Evolutionary conservation across 2,329 filamentous ascomycete species (phyloP).

Genomic region (Coniochaeta prunicola): DNA sequence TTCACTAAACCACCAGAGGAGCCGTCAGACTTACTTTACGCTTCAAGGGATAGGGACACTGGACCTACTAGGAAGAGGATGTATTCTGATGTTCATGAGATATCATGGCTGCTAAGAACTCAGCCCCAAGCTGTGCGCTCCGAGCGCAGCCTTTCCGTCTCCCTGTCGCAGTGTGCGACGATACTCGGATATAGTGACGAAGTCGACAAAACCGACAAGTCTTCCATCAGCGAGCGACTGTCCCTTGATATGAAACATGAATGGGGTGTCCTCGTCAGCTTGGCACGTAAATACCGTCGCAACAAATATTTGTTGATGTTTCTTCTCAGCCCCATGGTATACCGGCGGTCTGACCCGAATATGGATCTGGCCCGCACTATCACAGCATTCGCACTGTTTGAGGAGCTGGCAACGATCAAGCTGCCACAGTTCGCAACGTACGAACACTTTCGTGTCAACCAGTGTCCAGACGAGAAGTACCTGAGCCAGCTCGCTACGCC

Average conservation of each 20-base stretch:
- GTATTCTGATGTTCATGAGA: background rate
- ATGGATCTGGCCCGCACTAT: constrained; percentile 14
- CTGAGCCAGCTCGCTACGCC: constrained; percentile 17
- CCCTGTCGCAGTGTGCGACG: constrained; percentile 11
- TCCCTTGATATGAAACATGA: constrained; percentile 12
- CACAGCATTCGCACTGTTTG: background rate
- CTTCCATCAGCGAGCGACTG: constrained; percentile 15
- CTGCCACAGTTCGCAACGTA: background rate
- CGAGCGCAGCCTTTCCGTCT: constrained; percentile 11
- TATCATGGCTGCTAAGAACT: background rate
- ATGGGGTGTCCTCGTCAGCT: constrained; percentile 18
- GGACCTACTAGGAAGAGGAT: background rate
- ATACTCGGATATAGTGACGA: constrained; percentile 14
- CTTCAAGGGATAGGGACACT: constrained; percentile 5
- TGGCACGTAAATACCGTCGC: constrained; percentile 2
- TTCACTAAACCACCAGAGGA: background rate
- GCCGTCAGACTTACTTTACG: constrained; percentile 2
- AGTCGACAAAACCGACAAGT: constrained; percentile 9
- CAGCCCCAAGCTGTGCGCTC: background rate
- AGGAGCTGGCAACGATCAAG: background rate
- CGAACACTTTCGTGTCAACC: constrained; percentile 24
- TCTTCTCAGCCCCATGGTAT: constrained; percentile 16
- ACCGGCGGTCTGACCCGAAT: constrained; percentile 13
- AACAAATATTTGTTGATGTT: constrained; percentile 16
- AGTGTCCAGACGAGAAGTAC: constrained; percentile 15